These are phyloP conservation scores for Ceratobasidium sp. DNA, from an alignment of 1,284 basidiomycete species.

Conservation along the genomic window DNA sequence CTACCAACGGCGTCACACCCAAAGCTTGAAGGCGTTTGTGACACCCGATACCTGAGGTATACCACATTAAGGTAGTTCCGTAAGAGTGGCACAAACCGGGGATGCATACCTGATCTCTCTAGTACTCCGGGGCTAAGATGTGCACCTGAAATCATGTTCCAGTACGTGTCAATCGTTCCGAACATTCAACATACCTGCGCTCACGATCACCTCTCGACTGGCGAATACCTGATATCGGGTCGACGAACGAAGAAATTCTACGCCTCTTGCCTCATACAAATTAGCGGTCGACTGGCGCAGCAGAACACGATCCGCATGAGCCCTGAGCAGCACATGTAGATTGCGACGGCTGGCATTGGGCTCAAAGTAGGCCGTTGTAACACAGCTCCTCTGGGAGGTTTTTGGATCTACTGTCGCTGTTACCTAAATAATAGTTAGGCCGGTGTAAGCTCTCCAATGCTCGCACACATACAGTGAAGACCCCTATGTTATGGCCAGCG, in stretches of 20 bases:
- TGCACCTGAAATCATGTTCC: slow-evolving; percentile 20
- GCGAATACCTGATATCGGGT: slow-evolving; percentile 10
- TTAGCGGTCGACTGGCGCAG: not conserved
- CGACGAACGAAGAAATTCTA: slow-evolving; percentile 39
- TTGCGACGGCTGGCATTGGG: slow-evolving; percentile 38
- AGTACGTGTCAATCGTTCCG: not conserved
- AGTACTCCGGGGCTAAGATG: slow-evolving; percentile 43
- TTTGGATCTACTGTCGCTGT: slow-evolving; percentile 27
- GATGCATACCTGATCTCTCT: slow-evolving; percentile 42
- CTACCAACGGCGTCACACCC: slow-evolving; percentile 33
- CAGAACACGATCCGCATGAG: slow-evolving; percentile 26
- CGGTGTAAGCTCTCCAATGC: not conserved
- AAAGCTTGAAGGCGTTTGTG: slow-evolving; percentile 27
- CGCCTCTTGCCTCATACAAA: slow-evolving; percentile 22
- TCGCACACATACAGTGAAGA: slow-evolving; percentile 41
- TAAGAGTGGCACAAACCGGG: not conserved
- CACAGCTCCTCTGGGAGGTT: slow-evolving; percentile 14
- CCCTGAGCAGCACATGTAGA: slow-evolving; percentile 32
- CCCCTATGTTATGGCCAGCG: slow-evolving; percentile 42
- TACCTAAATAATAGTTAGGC: not conserved
- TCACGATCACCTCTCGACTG: slow-evolving; percentile 41
- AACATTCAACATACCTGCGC: slow-evolving; percentile 35
- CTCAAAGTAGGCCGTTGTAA: slow-evolving; percentile 43
- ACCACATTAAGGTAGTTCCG: not conserved
- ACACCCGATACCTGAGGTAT: slow-evolving; percentile 42